Base-by-base conservation (phyloP, 1,284 basidiomycete genomes). In the Cystobasidiaceae sp. region DNA sequence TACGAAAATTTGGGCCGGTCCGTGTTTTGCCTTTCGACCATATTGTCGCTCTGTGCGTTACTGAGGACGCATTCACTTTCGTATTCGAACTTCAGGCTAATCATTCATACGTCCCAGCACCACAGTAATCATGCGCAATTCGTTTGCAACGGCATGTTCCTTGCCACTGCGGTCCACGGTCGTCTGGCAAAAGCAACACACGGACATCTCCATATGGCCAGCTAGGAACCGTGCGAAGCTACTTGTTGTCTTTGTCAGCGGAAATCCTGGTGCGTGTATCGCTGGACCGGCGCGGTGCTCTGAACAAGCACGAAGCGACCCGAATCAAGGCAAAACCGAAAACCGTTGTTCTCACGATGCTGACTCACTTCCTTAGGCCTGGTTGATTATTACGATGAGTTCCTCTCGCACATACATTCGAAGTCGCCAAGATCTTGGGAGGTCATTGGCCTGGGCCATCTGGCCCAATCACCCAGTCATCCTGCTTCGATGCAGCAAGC, bases 151-250 rank as follows among this genome's bases (percentile, higher is more conserved):
- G 11, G 27, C 55, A 1, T 39, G 19, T 15, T 45, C 41, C 27
- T 30, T 58, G 15, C 55, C 55, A 17, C 32, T 58, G 33, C 55
- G 55, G 15, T 45, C 41, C 19, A 45, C 41, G 1, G 28, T 46
- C 2, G 32, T 34, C 39, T 46, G 44, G 41, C 21, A 58, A 30
- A 17, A 46, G 4, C 17, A 33, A n/a, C 55, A 58, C 32, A 46
- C 60, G 13, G 60, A 63, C 30, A 41, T 63, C 34, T 21, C 34
- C 7, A 54, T 63, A 17, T 63, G 60, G 60, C 60, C 60, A 21
- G 34, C 50, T 27, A 19, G 28, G 13, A 45, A 45, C 28, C 23
- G 46, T 30, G 33, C 33, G 27, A 21, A 39, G 11, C 41, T 27
- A 13, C 11, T 63, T 32, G 27, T 63, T 27, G 9, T 63, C n/a